These are phyloP conservation scores for Fusarium liriodendri DNA, from an alignment of 2,329 filamentous ascomycete species.

Conservation along the genomic window DNA sequence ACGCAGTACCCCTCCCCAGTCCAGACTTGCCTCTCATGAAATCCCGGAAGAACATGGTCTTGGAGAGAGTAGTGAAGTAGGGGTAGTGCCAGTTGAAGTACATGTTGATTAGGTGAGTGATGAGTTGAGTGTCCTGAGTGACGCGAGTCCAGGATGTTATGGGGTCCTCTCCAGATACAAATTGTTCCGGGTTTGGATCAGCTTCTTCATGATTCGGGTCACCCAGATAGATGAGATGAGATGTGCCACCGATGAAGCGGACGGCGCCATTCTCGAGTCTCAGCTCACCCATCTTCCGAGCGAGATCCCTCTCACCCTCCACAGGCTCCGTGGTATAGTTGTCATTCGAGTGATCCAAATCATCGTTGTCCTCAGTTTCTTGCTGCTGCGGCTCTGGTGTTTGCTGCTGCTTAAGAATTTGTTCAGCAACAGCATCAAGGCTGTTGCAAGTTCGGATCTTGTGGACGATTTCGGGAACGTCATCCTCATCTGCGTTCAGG, in stretches of 20 bases:
- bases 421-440: slow-evolving; percentile 66
- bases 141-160: slow-evolving; percentile 89
- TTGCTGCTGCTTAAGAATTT: slow-evolving; percentile 59
- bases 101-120: slow-evolving; percentile 92
- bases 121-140: slow-evolving; percentile 80
- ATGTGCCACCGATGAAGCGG: slow-evolving; percentile 93
- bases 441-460: slow-evolving; percentile 89
- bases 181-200: slow-evolving; percentile 58
- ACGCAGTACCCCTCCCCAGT: slow-evolving; percentile 68
- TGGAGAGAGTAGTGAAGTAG: slow-evolving; percentile 93
- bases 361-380: slow-evolving; percentile 55
- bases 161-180: slow-evolving; percentile 71
- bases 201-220: slow-evolving; percentile 55
- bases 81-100: slow-evolving; percentile 99
- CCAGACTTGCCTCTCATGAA: slow-evolving; percentile 78
- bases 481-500: slow-evolving; percentile 88
- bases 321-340: slow-evolving; percentile 56
- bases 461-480: slow-evolving; percentile 82
- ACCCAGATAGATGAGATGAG: slow-evolving; percentile 87
- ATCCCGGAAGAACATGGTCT: slow-evolving; percentile 86
- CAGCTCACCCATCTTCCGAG: slow-evolving; percentile 93
- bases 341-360: slow-evolving; percentile 52
- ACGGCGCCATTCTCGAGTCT: slow-evolving; percentile 87
- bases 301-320: slow-evolving; percentile 80
- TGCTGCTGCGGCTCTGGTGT: slow-evolving; percentile 54